Evolutionary conservation across 2,329 filamentous ascomycete species (phyloP).

Genomic region (Hymenoscyphus albidus): DNA sequence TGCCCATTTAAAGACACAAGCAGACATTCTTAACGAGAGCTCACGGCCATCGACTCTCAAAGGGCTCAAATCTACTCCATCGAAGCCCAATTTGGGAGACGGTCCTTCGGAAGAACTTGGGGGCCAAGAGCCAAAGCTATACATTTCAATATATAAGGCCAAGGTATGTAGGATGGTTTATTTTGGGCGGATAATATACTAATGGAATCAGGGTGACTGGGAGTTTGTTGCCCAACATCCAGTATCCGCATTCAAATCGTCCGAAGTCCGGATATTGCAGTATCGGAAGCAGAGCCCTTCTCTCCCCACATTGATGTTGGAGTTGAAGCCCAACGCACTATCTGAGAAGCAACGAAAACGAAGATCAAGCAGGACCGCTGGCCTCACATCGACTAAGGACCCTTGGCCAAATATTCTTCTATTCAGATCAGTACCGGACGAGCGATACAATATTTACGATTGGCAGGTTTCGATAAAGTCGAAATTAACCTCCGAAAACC

Average conservation of each 20-base stretch:
- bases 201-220: conserved; percentile 32
- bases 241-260: conserved; percentile 33
- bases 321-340: conserved; percentile 46
- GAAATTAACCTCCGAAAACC: conserved; percentile 26
- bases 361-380: conserved; percentile 59
- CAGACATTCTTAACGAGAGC: conserved; percentile 39
- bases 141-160: conserved; percentile 35
- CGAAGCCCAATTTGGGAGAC: conserved; percentile 32
- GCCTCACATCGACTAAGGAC: conserved; percentile 39
- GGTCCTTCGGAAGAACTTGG: conserved; percentile 17
- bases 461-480: conserved; percentile 49
- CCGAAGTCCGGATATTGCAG: conserved; percentile 50
- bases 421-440: conserved; percentile 54
- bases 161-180: conserved; percentile 30
- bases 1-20: conserved; percentile 42
- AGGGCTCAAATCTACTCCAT: conserved; percentile 23
- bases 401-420: conserved; percentile 43
- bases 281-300: conserved; percentile 60
- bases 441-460: conserved; percentile 52
- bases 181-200: conserved; percentile 5
- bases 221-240: conserved; percentile 34
- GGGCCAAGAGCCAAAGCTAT: conserved; percentile 25
- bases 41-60: conserved; percentile 21
- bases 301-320: conserved; percentile 56
- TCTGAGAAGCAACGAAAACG: conserved; percentile 60